Conservation (phyloP, 208 protist genomes). For the Trypanosoma lewisi region DNA sequence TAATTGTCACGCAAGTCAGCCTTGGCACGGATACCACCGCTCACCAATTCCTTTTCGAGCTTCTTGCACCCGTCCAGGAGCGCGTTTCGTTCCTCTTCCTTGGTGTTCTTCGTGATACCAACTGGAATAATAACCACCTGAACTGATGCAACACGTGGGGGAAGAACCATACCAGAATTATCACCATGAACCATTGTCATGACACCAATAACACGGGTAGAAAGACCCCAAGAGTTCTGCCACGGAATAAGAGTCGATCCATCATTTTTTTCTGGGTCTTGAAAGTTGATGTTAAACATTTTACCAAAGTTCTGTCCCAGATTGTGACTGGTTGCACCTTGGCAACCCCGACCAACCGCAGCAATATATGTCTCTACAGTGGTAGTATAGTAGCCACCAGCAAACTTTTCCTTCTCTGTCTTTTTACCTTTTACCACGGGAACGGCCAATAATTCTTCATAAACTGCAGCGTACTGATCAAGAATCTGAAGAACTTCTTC, state of each 20-base stretch:
- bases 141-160: constrained; percentile 94
- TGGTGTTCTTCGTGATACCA: constrained; percentile 86
- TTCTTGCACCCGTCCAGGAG: constrained; percentile 55
- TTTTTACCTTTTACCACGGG: constrained; percentile 96
- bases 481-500: constrained; percentile 95
- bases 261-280: constrained; percentile 87
- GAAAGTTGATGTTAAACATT: constrained; percentile 97
- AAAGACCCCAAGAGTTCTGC: constrained; percentile 99
- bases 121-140: constrained; percentile 95
- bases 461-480: constrained; percentile 94
- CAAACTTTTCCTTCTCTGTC: constrained; percentile 99
- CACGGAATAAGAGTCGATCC: constrained; percentile 87
- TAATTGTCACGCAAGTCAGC: constrained; percentile 94
- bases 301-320: constrained; percentile 98
- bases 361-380: constrained; percentile 98
- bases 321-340: constrained; percentile 95
- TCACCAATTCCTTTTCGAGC: constrained; percentile 63
- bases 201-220: constrained; percentile 97
- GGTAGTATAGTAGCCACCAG: constrained; percentile 97
- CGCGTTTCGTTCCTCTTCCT: constrained; percentile 39
- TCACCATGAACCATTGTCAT: constrained; percentile 99
- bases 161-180: constrained; percentile 98
- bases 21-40: constrained; percentile 81
- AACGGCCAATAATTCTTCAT: constrained; percentile 97
- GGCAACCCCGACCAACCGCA: constrained; percentile 95